Percentiles rank a stretch among this genome's conserved stretches.
These are phyloP conservation scores for Apiospora sp. DNA, from an alignment of 2,329 filamentous ascomycete species.

Conservation along the genomic window DNA sequence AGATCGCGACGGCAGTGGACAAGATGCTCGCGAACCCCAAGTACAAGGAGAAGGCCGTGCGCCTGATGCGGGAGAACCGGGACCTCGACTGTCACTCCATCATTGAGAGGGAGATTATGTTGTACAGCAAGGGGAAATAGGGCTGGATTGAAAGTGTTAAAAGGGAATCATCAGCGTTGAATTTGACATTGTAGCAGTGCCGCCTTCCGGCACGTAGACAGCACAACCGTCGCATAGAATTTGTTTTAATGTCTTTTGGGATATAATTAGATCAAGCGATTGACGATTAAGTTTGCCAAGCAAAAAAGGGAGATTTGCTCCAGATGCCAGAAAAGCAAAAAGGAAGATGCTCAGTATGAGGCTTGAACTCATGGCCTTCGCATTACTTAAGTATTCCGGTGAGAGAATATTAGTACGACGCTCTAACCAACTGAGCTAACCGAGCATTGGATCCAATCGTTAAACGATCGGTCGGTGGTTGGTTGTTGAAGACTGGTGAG, in stretches of 20 bases:
- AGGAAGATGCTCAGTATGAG: conserved; percentile 42
- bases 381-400: conserved; percentile 15
- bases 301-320: not conserved
- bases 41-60: conserved; percentile 32
- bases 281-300: not conserved
- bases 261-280: not conserved
- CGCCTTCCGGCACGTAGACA: not conserved
- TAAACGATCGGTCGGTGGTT: not conserved
- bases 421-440: conserved; percentile 25
- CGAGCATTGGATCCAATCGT: conserved; percentile 15
- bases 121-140: conserved; percentile 31
- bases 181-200: no score
- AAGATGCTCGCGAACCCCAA: conserved; percentile 25
- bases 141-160: no score
- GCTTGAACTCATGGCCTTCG: conserved; percentile 14
- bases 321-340: conserved; percentile 33
- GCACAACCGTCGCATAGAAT: not conserved
- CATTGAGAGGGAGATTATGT: conserved; percentile 37
- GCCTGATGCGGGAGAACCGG: conserved; percentile 45
- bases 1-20: conserved; percentile 26
- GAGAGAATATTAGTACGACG: conserved; percentile 20
- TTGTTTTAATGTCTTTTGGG: no score
- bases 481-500: not conserved
- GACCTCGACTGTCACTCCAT: conserved; percentile 35
- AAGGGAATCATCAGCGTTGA: no score